Percentiles rank a stretch among this genome's conserved stretches.
These are phyloP conservation scores for Nicotiana noctiflora DNA, from an alignment of 257 asterid genomes.

Conservation along the genomic window DNA sequence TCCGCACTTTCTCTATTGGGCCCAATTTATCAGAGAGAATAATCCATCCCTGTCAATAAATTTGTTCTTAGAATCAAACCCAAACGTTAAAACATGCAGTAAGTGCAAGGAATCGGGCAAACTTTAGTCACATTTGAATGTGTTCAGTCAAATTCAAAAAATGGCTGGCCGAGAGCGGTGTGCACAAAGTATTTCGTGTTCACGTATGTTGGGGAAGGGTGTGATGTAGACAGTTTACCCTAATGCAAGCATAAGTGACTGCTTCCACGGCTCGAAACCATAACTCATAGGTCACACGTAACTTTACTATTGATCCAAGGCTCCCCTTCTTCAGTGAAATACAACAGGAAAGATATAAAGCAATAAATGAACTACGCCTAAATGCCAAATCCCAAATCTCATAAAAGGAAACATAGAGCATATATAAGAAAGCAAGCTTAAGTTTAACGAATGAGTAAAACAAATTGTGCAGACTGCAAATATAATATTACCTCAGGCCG, in stretches of 20 bases:
- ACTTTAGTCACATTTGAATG: not conserved
- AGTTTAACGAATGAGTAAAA: not conserved
- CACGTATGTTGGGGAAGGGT: too few species aligned
- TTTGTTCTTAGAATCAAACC: slow-evolving; percentile 1
- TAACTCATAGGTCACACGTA: too few species aligned
- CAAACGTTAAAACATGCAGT: not conserved
- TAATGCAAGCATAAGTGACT: too few species aligned
- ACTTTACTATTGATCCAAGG: too few species aligned
- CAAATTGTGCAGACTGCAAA: not conserved
- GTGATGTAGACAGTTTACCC: too few species aligned
- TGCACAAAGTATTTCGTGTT: too few species aligned
- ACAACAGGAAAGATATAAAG: not conserved
- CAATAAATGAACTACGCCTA: not conserved
- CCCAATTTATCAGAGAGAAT: slow-evolving; percentile 64
- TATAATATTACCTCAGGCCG: slow-evolving; percentile 78
- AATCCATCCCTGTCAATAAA: slow-evolving; percentile 73
- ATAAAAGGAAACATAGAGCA: not conserved
- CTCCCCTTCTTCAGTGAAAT: not conserved
- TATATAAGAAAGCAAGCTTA: not conserved
- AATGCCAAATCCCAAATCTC: not conserved
- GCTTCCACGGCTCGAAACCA: too few species aligned
- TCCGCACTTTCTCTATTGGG: slow-evolving; percentile 53
- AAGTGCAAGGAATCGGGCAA: not conserved
- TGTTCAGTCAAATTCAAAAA: not conserved
- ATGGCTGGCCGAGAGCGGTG: too few species aligned